Base-by-base conservation (phyloP, 2,329 filamentous ascomycete species). In the Fusarium phyllophilum region DNA sequence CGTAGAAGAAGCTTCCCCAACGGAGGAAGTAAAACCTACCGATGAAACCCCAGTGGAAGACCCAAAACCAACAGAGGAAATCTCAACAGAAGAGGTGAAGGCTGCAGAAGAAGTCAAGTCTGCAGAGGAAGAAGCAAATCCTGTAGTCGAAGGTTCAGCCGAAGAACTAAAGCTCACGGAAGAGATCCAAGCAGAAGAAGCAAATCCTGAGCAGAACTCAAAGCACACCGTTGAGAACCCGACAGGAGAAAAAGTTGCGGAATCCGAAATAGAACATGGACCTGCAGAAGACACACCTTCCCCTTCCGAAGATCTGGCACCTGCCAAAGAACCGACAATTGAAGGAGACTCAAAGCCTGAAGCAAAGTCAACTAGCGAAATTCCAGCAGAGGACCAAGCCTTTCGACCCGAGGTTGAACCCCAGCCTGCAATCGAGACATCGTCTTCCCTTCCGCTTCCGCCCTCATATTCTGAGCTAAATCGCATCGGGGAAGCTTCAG, bases 331-430 rank as follows among this genome's bases (percentile, higher is more conserved):
- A 26, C 22, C 22, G 9, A 62, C 61, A 29, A 46, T 54, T 29
- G 46, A 44, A 45, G 62, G 57, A 26, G 56, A 49, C 56, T 22
- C 56, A 17, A 31, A 29, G 20, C 26, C 41, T 51, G 44, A 29
- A n/a, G 34, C 34, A 46, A 48, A 64, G 39, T 14, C 39, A 46
- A 24, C 24, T 4, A 24, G n/a, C n/a, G 22, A 66, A 42, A 26
- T n/a, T 33, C 24, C 36, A 42, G 41, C 24, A 31, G 49, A 31
- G 29, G 36, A 48, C 54, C 61, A 70, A 48, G 49, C 66, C 20
- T 10, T 29, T 7, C 42, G 64, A 42, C 20, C 72, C 22, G 52
- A 72, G 33, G 33, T 52, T 24, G 64, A 72, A 17, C n/a, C 31
- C 24, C 49, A 68, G 13, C 38, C 55, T n/a, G 22, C 52, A 33